Percentiles rank a stretch among this genome's conserved stretches.
phyloP scores from a whole-genome alignment of 768 basidiomycete genomes.

The Suillus hirtellus region DNA sequence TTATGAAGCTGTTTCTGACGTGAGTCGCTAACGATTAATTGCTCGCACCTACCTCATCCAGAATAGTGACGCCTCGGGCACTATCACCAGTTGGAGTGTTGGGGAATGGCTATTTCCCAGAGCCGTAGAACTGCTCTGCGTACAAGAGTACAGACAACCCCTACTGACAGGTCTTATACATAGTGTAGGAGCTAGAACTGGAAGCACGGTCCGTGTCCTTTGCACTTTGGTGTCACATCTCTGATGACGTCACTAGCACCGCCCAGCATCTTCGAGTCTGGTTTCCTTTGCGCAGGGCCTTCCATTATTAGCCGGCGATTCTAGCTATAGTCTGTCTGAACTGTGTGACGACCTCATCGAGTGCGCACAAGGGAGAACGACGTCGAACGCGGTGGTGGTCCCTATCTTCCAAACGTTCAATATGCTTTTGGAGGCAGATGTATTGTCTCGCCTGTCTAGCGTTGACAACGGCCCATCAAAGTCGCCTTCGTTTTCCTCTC shows the following conservation, averaged over 20 bases:
- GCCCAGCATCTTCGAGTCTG: constrained; percentile 62
- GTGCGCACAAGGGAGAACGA: constrained; percentile 52
- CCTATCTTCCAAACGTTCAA: constrained; percentile 79
- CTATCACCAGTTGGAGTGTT: constrained; percentile 60
- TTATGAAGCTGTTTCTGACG: constrained; percentile 57
- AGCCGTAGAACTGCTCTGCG: constrained; percentile 63
- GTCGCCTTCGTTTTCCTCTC: constrained; percentile 40
- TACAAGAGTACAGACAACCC: constrained; percentile 58
- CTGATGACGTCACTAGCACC: constrained; percentile 52
- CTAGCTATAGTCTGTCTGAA: constrained; percentile 47
- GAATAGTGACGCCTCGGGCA: constrained; percentile 35
- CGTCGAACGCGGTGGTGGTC: constrained; percentile 74
- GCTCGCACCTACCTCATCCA: background rate
- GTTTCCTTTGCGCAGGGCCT: constrained; percentile 56
- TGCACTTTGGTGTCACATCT: constrained; percentile 11
- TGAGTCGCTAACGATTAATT: constrained; percentile 28
- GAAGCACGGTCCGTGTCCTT: constrained; percentile 67
- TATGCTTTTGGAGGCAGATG: constrained; percentile 69
- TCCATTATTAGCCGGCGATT: constrained; percentile 38
- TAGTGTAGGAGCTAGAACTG: constrained; percentile 82
- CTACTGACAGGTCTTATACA: constrained; percentile 73
- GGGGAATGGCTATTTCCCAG: constrained; percentile 74
- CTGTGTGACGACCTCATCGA: constrained; percentile 60
- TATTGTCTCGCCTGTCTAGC: constrained; percentile 49
- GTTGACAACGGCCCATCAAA: constrained; percentile 47